phyloP scores from a whole-genome alignment of 805 yeast species.

The Candida broadrunensis region DNA sequence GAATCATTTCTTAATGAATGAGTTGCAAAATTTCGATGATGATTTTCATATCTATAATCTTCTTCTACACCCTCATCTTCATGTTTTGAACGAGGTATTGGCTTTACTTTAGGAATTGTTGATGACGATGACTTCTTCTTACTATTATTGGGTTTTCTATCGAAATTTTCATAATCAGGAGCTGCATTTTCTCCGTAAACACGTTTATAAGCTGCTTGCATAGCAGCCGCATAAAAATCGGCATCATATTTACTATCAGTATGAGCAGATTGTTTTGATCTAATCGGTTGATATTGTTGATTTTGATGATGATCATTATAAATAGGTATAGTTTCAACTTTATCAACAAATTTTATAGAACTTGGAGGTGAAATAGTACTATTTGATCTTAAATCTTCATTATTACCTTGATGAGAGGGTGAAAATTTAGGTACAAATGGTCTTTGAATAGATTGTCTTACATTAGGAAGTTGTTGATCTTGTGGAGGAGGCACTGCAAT shows the following conservation, averaged over 20 bases:
- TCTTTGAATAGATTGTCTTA: conserved; percentile 1
- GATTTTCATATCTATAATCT: conserved; percentile 24
- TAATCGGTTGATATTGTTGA: not conserved
- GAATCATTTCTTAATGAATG: conserved; percentile 26
- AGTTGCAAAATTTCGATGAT: conserved; percentile 27
- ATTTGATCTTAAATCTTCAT: not conserved
- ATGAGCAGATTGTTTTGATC: conserved; percentile 2
- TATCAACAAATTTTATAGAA: conserved; percentile 36
- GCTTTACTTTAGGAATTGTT: not conserved
- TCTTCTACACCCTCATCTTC: conserved; percentile 13
- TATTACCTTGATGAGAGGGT: conserved; percentile 2
- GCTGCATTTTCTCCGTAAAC: conserved; percentile 45
- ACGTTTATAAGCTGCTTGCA: conserved; percentile 52
- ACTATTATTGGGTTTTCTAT: too few relatives aligned
- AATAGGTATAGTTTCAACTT: conserved; percentile 36
- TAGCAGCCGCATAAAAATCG: conserved; percentile 55
- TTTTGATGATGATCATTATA: conserved; percentile 7
- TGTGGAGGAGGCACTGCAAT: not conserved
- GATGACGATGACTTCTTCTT: not conserved
- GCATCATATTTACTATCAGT: conserved; percentile 25
- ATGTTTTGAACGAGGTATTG: not conserved
- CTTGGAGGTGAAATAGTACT: conserved; percentile 21
- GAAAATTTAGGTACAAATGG: conserved; percentile 3
- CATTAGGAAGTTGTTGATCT: not conserved
- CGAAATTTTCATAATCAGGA: not conserved